Base-by-base conservation (phyloP, 176 grass and related monocot genomes). In the Oryza meyeriana region DNA sequence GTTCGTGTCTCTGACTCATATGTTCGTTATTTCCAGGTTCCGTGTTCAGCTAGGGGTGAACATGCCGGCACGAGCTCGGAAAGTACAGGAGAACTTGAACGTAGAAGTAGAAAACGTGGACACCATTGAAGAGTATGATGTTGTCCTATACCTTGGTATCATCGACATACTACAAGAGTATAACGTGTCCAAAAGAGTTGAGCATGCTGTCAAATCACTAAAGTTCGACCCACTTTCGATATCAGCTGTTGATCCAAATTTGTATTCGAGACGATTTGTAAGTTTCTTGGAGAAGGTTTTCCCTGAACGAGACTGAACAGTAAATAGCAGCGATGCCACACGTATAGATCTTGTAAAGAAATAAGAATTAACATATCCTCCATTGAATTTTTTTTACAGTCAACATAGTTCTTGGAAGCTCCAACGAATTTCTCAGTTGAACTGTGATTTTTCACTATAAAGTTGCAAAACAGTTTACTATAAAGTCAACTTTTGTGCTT, bases 131-230 rank as follows among this genome's bases (percentile, higher is more conserved):
- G 93, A 89, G 29, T 95, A 90, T 52, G 93, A 99, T 73, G 93
- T 93, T 41, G 89, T 99, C 74, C 89, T 99, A 28, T 95, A 99
- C 85, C 93, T 99, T 26, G 96, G 96, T 77, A 99, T 99, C 62
- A 95, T 99, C 80, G 96, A 99, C 67, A 94, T 99, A 74, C 61
- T 95, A 22, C 96, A 99, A 76, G 93, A 88, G 79, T 99, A 94
- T 71, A 94, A 95, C 55, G 55, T 91, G 79, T 90, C 89, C n/a
- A 99, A 99, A 80, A 88, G 90, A 72, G 88, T 88, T 1, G 93
- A 99, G 22, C 97, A 96, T 72, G 83, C 88, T 26, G 89, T 85
- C 25, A 99, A 99, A 72, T 99, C 93, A 7, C 82, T 99, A 32
- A 99, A 95, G 80, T 94, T 93, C 6, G 93, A 99, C 26, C 97